Conservation (phyloP, 2,329 filamentous ascomycete genomes). For the Ceratocystis eucalypticola region DNA sequence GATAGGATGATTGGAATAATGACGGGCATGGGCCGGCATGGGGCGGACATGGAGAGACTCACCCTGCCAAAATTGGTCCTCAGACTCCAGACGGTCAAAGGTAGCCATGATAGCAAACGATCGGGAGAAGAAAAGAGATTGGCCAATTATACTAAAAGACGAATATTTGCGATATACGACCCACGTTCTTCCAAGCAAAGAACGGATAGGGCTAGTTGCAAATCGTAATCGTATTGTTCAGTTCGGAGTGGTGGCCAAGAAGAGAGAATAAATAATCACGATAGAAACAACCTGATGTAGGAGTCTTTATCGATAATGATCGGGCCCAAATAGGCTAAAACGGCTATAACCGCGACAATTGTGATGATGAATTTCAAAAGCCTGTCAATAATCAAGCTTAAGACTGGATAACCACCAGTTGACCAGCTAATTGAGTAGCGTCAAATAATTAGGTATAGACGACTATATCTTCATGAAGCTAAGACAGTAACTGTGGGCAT, state of each 20-base stretch:
- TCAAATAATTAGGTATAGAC: too few species aligned
- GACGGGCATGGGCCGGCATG: too few species aligned
- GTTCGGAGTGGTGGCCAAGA: neutral
- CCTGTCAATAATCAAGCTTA: neutral
- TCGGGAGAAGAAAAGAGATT: neutral
- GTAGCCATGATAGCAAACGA: conserved; percentile 8
- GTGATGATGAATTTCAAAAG: neutral
- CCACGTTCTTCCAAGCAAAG: neutral
- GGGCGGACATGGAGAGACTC: conserved; percentile 22
- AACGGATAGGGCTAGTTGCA: neutral
- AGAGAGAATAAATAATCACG: neutral
- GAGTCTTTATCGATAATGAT: neutral
- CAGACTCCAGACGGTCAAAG: conserved; percentile 29
- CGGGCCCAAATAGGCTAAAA: neutral
- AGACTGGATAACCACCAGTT: neutral
- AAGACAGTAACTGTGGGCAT: too few species aligned
- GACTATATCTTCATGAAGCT: too few species aligned
- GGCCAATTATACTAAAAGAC: neutral
- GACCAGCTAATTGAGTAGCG: too few species aligned
- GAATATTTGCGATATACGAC: neutral
- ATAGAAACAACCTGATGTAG: neutral
- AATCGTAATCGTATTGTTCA: neutral
- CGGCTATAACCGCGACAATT: neutral
- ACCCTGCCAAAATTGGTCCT: conserved; percentile 87
- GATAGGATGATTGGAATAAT: neutral